A percentile compares a stretch with the other conserved stretches of the same genome.
Evolutionary conservation across 805 yeast genomes (phyloP).

Genomic region (Brettanomyces naardenensis): DNA sequence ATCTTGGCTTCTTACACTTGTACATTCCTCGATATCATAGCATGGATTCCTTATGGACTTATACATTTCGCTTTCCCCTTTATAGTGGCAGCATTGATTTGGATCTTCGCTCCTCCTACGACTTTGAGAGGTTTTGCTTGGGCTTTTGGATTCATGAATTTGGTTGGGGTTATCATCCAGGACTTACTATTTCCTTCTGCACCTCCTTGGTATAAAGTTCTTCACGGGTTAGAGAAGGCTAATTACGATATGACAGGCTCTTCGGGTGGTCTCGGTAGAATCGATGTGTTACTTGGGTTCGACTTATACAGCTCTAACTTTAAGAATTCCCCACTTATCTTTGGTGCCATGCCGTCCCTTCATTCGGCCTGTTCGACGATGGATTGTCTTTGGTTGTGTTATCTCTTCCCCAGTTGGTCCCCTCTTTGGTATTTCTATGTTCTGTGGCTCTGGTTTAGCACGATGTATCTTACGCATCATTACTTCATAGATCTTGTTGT

Average conservation of each 20-base stretch:
- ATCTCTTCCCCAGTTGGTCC: slow-evolving; percentile 66
- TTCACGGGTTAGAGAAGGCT: slow-evolving; percentile 84
- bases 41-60: slow-evolving; percentile 94
- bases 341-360: slow-evolving; percentile 71
- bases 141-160: slow-evolving; percentile 92
- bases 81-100: slow-evolving; percentile 68
- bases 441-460: slow-evolving; percentile 96
- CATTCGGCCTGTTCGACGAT: slow-evolving; percentile 93
- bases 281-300: slow-evolving; percentile 70
- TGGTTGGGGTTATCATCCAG: slow-evolving; percentile 78
- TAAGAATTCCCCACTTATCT: slow-evolving; percentile 80
- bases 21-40: slow-evolving; percentile 64
- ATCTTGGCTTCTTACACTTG: slow-evolving; percentile 70
- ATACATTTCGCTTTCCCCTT: slow-evolving; percentile 89
- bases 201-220: slow-evolving; percentile 92
- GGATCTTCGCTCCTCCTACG: slow-evolving; percentile 88
- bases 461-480: slow-evolving; percentile 96
- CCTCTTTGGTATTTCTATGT: slow-evolving; percentile 70
- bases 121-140: slow-evolving; percentile 77
- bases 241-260: slow-evolving; percentile 87
- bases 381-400: slow-evolving; percentile 82
- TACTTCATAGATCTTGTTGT: slow-evolving; percentile 89
- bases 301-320: slow-evolving; percentile 81
- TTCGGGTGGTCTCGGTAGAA: slow-evolving; percentile 91
- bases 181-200: slow-evolving; percentile 78